Evolutionary conservation across 192 early-diverging fungal species (phyloP).

Genomic region (Coemansia sp.): DNA sequence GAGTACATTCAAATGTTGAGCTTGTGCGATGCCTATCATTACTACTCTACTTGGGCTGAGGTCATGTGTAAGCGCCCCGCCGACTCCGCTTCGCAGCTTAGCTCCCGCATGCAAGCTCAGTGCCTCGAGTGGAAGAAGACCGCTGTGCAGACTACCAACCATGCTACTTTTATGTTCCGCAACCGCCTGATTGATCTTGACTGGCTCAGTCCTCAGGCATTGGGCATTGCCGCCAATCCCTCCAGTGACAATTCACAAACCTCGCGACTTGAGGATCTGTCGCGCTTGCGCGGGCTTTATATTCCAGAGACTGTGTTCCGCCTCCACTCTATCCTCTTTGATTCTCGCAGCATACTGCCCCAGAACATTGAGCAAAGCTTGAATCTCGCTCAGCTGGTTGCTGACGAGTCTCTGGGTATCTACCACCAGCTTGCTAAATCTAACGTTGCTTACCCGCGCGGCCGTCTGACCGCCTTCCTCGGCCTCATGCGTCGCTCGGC

Average conservation of each 20-base stretch:
- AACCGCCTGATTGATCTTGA: slow-evolving; percentile 38
- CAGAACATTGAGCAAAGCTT: slow-evolving; percentile 58
- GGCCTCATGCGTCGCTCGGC: slow-evolving; percentile 55
- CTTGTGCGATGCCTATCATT: slow-evolving; percentile 48
- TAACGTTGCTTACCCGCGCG: slow-evolving; percentile 34
- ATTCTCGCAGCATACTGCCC: slow-evolving; percentile 59
- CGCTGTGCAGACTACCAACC: slow-evolving; percentile 22
- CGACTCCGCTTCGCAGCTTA: background rate
- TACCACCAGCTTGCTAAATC: slow-evolving; percentile 55
- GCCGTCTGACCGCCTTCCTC: slow-evolving; percentile 56
- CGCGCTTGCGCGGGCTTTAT: slow-evolving; percentile 56
- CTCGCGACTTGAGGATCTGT: slow-evolving; percentile 44
- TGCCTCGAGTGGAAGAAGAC: slow-evolving; percentile 45
- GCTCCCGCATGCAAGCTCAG: slow-evolving; percentile 26
- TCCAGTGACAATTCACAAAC: background rate
- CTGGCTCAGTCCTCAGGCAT: slow-evolving; percentile 36
- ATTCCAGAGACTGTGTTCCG: slow-evolving; percentile 70
- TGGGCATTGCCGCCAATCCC: slow-evolving; percentile 13
- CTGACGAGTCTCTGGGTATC: slow-evolving; percentile 50
- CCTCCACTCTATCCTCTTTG: slow-evolving; percentile 67
- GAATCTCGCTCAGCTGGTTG: slow-evolving; percentile 60
- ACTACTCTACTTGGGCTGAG: slow-evolving; percentile 49
- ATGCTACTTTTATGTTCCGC: slow-evolving; percentile 36
- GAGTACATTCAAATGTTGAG: slow-evolving; percentile 54
- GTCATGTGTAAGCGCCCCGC: slow-evolving; percentile 36